These are phyloP conservation scores for Protomyces inundatus DNA, from an alignment of 1,139 yeast genomes.

Conservation along the genomic window DNA sequence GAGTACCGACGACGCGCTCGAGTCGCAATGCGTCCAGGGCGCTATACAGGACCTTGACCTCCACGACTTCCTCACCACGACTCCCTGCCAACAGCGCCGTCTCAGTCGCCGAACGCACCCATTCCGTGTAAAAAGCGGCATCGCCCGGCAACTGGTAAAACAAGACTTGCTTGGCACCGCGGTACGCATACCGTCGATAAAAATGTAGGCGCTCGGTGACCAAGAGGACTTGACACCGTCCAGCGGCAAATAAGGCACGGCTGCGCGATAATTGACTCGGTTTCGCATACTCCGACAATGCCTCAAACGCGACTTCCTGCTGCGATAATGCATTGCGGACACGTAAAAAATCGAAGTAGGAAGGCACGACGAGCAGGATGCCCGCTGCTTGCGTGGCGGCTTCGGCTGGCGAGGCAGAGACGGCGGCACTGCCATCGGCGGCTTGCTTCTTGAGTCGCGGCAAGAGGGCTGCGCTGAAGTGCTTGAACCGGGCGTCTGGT, in stretches of 20 bases:
- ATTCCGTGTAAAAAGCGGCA: slow-evolving; percentile 75
- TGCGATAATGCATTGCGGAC: slow-evolving; percentile 61
- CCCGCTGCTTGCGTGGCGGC: slow-evolving; percentile 50
- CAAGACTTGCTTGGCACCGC: slow-evolving; percentile 78
- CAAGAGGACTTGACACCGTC: slow-evolving; percentile 64
- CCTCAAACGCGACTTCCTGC: slow-evolving; percentile 46
- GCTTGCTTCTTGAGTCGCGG: slow-evolving; percentile 59
- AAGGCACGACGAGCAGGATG: slow-evolving; percentile 71
- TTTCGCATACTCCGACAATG: slow-evolving; percentile 75
- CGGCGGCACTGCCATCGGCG: slow-evolving; percentile 5
- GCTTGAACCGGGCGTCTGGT: slow-evolving; percentile 74
- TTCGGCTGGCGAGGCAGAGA: slow-evolving; percentile 33
- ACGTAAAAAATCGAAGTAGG: slow-evolving; percentile 79
- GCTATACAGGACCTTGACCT: slow-evolving; percentile 63
- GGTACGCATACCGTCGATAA: slow-evolving; percentile 75
- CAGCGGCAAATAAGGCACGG: slow-evolving; percentile 60
- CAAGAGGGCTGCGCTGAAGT: slow-evolving; percentile 64
- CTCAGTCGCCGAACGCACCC: slow-evolving; percentile 49
- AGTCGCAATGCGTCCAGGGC: slow-evolving; percentile 76
- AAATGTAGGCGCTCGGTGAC: slow-evolving; percentile 93
- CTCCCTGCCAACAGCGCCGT: slow-evolving; percentile 39
- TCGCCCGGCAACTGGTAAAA: slow-evolving; percentile 83
- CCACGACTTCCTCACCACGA: slow-evolving; percentile 37
- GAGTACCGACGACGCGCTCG: slow-evolving; percentile 81
- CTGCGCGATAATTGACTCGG: slow-evolving; percentile 65